Evolutionary conservation across 495 filamentous ascomycete species (phyloP).

Genomic region (Lasiosphaeria ovina): DNA sequence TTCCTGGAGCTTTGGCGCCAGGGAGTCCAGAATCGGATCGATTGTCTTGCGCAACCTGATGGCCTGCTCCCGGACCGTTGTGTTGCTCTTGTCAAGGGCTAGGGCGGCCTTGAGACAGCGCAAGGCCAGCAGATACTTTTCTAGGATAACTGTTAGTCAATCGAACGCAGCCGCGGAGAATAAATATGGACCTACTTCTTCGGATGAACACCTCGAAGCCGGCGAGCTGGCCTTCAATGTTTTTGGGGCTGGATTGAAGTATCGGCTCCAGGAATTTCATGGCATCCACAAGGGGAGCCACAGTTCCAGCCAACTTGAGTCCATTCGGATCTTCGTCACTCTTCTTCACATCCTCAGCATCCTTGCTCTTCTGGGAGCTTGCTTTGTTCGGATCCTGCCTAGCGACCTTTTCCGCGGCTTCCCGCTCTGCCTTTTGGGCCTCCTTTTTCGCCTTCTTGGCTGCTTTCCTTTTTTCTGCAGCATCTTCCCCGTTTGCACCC

Average conservation of each 20-base stretch:
- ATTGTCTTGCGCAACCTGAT: constrained; percentile 66
- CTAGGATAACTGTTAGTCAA: constrained; percentile 46
- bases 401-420: constrained; percentile 67
- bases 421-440: constrained; percentile 77
- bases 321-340: constrained; percentile 88
- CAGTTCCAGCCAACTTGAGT: constrained; percentile 69
- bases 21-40: constrained; percentile 52
- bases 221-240: constrained; percentile 74
- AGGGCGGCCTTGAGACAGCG: constrained; percentile 77
- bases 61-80: constrained; percentile 75
- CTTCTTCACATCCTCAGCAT: constrained; percentile 60
- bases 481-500: constrained; percentile 53
- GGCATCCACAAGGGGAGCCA: constrained; percentile 79
- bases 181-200: constrained; percentile 55
- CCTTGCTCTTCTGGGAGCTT: constrained; percentile 44
- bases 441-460: constrained; percentile 95
- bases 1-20: constrained; percentile 58
- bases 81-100: constrained; percentile 65
- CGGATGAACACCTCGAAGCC: constrained; percentile 89
- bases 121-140: constrained; percentile 78
- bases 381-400: constrained; percentile 72
- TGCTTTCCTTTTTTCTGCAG: constrained; percentile 83
- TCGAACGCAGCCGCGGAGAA: not conserved
- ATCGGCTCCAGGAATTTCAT: constrained; percentile 82
- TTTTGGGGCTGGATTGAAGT: constrained; percentile 77